Conservation (phyloP, 2,329 filamentous ascomycete genomes). For the Fusarium humuli region DNA sequence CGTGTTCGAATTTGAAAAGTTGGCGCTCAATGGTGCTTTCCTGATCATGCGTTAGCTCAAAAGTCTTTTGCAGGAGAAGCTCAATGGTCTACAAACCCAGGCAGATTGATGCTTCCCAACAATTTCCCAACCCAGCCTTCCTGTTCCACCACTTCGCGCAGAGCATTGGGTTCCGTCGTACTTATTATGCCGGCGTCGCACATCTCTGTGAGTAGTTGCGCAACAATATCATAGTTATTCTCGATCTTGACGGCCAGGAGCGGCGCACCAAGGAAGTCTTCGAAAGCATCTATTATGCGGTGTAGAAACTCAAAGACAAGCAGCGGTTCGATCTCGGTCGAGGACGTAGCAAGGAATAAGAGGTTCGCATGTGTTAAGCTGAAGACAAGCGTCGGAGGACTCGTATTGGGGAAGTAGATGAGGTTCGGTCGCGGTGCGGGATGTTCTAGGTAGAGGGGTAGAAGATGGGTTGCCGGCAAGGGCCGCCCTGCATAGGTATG, state of each 20-base stretch:
- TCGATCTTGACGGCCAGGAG: conserved; percentile 89
- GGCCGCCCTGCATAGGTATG: conserved; percentile 89
- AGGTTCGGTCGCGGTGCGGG: conserved; percentile 84
- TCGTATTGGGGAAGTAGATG: conserved; percentile 84
- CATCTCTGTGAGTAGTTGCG: conserved; percentile 94
- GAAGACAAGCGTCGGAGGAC: conserved; percentile 89
- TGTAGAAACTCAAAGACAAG: conserved; percentile 95
- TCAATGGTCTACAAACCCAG: conserved; percentile 64
- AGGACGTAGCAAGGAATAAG: conserved; percentile 86
- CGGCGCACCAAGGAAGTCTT: conserved; percentile 93
- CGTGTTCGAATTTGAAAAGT: conserved; percentile 54
- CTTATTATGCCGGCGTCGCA: conserved; percentile 91
- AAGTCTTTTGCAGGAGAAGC: not conserved
- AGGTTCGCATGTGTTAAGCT: conserved; percentile 88
- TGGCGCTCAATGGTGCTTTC: conserved; percentile 55
- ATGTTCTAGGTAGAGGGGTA: conserved; percentile 89
- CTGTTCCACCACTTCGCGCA: conserved; percentile 91
- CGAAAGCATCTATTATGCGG: conserved; percentile 89
- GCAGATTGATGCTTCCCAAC: conserved; percentile 86
- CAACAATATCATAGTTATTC: conserved; percentile 90
- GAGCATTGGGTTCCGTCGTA: conserved; percentile 92
- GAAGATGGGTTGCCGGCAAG: conserved; percentile 78
- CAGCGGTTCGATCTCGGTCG: conserved; percentile 87
- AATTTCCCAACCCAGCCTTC: conserved; percentile 91
- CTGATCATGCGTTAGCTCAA: conserved; percentile 47